Evolutionary conservation across 2,329 filamentous ascomycete genomes (phyloP).

Genomic region (Penicillium sp.): DNA sequence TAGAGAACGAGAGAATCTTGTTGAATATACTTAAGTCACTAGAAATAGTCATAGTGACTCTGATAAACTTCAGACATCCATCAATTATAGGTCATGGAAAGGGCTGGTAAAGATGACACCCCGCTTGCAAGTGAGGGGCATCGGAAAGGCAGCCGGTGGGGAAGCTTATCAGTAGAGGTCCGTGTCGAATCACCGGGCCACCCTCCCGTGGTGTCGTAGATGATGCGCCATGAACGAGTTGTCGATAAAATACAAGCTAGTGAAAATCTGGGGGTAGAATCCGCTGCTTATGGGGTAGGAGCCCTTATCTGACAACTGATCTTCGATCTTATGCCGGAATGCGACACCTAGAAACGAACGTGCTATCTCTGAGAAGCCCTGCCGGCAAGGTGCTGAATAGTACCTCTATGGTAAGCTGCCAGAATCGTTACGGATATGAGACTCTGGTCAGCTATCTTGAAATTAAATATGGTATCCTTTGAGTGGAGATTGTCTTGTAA

Average conservation of each 20-base stretch:
- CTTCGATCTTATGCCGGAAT: not conserved
- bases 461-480: not conserved
- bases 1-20: not conserved
- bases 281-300: not conserved
- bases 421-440: not conserved
- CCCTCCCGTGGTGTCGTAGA: constrained; percentile 3
- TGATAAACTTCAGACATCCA: not conserved
- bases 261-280: not conserved
- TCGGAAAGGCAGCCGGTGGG: constrained; percentile 7
- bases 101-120: not conserved
- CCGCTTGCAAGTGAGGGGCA: not conserved
- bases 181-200: not conserved
- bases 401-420: not conserved
- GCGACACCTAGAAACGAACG: not conserved
- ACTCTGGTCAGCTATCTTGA: not conserved
- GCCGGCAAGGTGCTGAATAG: not conserved
- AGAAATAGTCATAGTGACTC: not conserved
- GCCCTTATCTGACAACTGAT: not conserved
- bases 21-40: not conserved
- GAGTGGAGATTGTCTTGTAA: not conserved
- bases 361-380: not conserved
- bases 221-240: not conserved
- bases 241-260: not conserved
- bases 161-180: constrained; percentile 5
- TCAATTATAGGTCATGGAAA: not conserved